These are phyloP conservation scores for Parafenestella ontariensis DNA, from an alignment of 2,329 filamentous ascomycete species.

Conservation along the genomic window DNA sequence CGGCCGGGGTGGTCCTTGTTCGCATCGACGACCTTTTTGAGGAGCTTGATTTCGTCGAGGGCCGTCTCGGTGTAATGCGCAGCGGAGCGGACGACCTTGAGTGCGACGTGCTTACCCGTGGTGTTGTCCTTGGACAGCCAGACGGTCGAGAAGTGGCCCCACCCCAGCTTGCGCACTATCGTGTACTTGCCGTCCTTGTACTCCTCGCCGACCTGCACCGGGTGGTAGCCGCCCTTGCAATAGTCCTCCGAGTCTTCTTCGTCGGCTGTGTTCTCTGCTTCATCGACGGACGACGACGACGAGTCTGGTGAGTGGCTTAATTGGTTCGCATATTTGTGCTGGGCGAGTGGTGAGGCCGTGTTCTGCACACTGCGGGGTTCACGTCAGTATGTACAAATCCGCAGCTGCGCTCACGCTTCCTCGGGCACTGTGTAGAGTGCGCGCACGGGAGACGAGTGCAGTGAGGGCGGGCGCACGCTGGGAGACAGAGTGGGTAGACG, in stretches of 20 bases:
- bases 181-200: conserved; percentile 99
- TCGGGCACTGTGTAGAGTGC: conserved; percentile 1
- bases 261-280: conserved; percentile 88
- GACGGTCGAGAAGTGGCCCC: conserved; percentile 99
- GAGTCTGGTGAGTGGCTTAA: conserved; percentile 78
- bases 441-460: conserved; percentile 11
- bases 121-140: conserved; percentile 84
- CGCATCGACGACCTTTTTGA: conserved; percentile 95
- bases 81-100: conserved; percentile 97
- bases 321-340: conserved; percentile 60
- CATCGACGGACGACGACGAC: conserved; percentile 79
- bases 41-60: conserved; percentile 97
- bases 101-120: conserved; percentile 90
- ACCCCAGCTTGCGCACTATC: conserved; percentile 93
- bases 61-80: conserved; percentile 99
- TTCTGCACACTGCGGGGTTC: conserved; percentile 52
- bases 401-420: background rate
- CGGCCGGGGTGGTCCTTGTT: conserved; percentile 94
- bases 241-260: conserved; percentile 99
- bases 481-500: conserved; percentile 17
- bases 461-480: conserved; percentile 1
- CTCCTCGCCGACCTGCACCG: conserved; percentile 90
- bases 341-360: conserved; percentile 56
- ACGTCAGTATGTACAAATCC: conserved; percentile 23
- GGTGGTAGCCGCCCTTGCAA: conserved; percentile 98